Percentiles rank a stretch among this genome's conserved stretches.
Evolutionary conservation across 139 green algal genomes (phyloP).

Genomic region (Penium margaritaceum): DNA sequence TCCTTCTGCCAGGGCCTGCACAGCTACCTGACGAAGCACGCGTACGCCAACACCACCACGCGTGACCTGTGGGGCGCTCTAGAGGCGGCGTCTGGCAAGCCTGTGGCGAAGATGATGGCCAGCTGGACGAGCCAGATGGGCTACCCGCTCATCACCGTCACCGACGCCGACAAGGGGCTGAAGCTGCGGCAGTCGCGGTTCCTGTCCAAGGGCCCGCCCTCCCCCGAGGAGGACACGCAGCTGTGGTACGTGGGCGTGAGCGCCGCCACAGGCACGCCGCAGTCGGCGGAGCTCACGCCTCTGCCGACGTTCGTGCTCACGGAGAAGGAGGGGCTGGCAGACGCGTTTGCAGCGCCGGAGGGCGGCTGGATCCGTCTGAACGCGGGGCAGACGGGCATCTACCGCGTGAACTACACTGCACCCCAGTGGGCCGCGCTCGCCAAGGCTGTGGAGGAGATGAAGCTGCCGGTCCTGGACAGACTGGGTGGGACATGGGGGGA

Average conservation of each 20-base stretch:
- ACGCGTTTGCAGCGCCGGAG: slow-evolving; percentile 17
- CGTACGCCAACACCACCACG: slow-evolving; percentile 48
- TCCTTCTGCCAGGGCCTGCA: slow-evolving; percentile 44
- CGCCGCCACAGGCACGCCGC: not conserved
- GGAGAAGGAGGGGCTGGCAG: slow-evolving; percentile 30
- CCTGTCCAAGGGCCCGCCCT: slow-evolving; percentile 31
- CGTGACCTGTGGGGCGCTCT: slow-evolving; percentile 45
- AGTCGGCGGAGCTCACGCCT: not conserved
- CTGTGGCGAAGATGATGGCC: slow-evolving; percentile 42
- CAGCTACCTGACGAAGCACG: slow-evolving; percentile 46
- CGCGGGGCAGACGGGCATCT: slow-evolving; percentile 50
- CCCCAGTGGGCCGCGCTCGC: slow-evolving; percentile 28
- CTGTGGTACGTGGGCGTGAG: slow-evolving; percentile 44
- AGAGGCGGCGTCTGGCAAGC: slow-evolving; percentile 45
- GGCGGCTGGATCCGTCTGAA: slow-evolving; percentile 68
- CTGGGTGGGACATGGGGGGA: slow-evolving; percentile 26
- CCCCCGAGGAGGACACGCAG: slow-evolving; percentile 26
- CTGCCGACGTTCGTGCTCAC: slow-evolving; percentile 22
- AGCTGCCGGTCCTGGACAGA: slow-evolving; percentile 25
- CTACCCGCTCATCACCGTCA: slow-evolving; percentile 46
- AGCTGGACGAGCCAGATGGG: slow-evolving; percentile 48
- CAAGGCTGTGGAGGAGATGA: slow-evolving; percentile 12
- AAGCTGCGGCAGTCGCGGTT: slow-evolving; percentile 38
- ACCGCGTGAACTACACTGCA: slow-evolving; percentile 44
- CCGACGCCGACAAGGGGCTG: not conserved